phyloP scores from a whole-genome alignment of 2,329 filamentous ascomycete genomes.

The Trichoderma aggressivum region DNA sequence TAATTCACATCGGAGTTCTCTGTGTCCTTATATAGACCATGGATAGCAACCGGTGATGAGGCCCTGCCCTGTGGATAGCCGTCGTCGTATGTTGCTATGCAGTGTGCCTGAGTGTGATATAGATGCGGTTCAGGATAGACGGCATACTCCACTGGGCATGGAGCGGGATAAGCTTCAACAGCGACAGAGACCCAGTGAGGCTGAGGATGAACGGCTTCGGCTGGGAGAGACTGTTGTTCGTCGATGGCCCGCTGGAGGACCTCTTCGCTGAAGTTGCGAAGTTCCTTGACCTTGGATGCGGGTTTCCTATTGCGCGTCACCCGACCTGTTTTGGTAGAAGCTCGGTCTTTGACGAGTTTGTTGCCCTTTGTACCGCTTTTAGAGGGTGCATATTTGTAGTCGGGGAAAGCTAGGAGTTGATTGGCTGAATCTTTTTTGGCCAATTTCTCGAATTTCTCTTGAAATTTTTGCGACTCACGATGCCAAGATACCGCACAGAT shows the following conservation, averaged over 20 bases:
- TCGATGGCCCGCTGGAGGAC: background rate
- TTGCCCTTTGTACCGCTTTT: conserved; percentile 48
- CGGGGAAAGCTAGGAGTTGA: conserved; percentile 79
- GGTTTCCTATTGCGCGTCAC: background rate
- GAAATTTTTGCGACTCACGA: conserved; percentile 69
- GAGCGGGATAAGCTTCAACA: background rate
- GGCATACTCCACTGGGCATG: background rate
- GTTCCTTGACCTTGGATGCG: background rate
- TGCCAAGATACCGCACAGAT: conserved; percentile 87
- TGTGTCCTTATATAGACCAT: background rate
- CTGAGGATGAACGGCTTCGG: background rate
- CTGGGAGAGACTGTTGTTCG: background rate
- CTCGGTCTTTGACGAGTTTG: background rate
- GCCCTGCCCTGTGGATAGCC: background rate
- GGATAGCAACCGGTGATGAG: background rate
- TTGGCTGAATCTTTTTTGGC: conserved; percentile 72
- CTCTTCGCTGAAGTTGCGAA: background rate
- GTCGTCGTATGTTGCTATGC: background rate
- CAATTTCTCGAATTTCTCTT: conserved; percentile 72
- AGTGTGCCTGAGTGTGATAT: background rate
- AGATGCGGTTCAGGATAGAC: background rate
- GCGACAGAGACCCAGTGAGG: background rate
- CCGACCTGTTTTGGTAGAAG: background rate
- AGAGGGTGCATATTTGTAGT: conserved; percentile 87
- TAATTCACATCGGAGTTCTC: background rate